Conservation (phyloP, 1,284 basidiomycete species). For the Hortiboletus rubellus region DNA sequence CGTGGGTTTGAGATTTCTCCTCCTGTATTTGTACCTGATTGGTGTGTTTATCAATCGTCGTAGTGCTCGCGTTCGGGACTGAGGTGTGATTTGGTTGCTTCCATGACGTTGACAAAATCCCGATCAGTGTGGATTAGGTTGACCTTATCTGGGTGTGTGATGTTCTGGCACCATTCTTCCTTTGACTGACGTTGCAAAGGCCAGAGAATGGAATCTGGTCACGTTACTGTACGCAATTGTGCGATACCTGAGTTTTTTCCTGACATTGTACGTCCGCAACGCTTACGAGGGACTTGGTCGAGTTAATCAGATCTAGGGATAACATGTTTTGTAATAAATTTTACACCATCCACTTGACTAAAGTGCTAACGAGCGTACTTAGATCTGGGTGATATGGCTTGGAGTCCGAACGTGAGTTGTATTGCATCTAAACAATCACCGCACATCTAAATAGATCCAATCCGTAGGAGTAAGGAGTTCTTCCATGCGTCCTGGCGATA, state of each 20-base stretch:
- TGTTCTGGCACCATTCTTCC: background rate
- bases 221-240: slow-evolving; percentile 22
- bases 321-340: slow-evolving; percentile 12
- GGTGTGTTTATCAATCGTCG: background rate
- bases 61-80: slow-evolving; percentile 13
- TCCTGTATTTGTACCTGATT: background rate
- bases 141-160: slow-evolving; percentile 19
- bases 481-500: background rate
- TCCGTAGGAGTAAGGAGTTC: slow-evolving; percentile 16
- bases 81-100: slow-evolving; percentile 8
- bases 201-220: slow-evolving; percentile 17
- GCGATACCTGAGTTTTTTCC: slow-evolving; percentile 21
- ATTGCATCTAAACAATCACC: background rate
- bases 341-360: background rate
- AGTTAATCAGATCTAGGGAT: slow-evolving; percentile 7
- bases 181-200: slow-evolving; percentile 4
- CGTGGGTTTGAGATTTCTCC: slow-evolving; percentile 6
- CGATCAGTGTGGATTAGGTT: slow-evolving; percentile 9
- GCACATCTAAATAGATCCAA: background rate
- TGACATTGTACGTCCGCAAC: slow-evolving; percentile 13
- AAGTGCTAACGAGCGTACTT: background rate
- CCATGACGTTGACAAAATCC: too few species aligned
- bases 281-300: background rate
- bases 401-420: slow-evolving; percentile 14
- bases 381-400: slow-evolving; percentile 9